Evolutionary conservation across 768 basidiomycete species (phyloP), one percentile per base, ranked within the genome.

Genomic region (Suillus alpinus): DNA sequence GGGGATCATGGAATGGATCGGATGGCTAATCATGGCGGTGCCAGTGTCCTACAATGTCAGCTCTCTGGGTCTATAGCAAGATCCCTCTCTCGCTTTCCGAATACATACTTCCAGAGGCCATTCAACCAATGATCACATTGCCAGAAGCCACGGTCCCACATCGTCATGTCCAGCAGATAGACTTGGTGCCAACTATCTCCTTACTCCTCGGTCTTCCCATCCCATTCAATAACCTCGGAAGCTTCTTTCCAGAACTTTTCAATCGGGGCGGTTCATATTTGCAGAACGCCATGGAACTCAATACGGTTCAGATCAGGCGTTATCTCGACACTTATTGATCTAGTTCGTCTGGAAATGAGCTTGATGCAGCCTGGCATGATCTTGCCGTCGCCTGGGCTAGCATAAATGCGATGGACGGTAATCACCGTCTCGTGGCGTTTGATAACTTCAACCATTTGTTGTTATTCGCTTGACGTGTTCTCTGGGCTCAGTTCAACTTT

Each of bases 1-100:
- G 97, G 97, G 1, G 96, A 99, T 70, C 97, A 98, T 68, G 97
- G 97, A 0, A 98, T 99, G 97, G 95, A 98, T 68, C 79, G 83
- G 41, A 83, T 89, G 23, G 97, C 97, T 2, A 95, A 99, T 67
- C 95, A 98, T 66, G 97, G 97, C 0, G 95, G 97, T 1, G 97
- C 98, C 67, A 88, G 89, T 0, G 78, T 79, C 5, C 82, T 89
- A 32, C 93, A 0, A 88, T 91, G 10, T 80, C 94, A 1, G 94
- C 83, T 0, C 73, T 96, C 40, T 98, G 96, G 96, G 77, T 98
- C 49, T 99, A 97, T 76, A 91, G 89, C 77, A 96, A 95, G 71
- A 82, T 84, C 0, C 74, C 74, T 0, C 71, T 94, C 36, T 77
- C 79, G 16, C 71, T 69, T 46, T 59, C 55, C 23, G 61, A 56